phyloP scores from a whole-genome alignment of 345 rosid species.

The Populus simonii region DNA sequence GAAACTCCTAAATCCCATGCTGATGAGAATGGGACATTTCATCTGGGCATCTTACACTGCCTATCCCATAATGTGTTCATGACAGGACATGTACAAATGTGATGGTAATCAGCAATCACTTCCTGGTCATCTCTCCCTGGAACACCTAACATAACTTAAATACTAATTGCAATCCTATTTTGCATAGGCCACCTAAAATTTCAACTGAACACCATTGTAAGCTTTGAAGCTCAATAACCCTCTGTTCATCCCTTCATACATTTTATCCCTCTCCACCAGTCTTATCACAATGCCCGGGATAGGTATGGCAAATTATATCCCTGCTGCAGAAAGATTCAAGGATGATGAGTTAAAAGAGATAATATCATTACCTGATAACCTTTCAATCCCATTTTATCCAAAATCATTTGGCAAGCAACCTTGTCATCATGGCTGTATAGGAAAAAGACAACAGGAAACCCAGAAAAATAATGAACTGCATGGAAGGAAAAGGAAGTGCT shows the following conservation, averaged over 20 bases:
- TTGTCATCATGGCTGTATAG: constrained; percentile 78
- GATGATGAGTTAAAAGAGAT: constrained; percentile 8
- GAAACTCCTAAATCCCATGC: too few relatives aligned
- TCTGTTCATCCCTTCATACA: too few relatives aligned
- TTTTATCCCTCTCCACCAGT: too few relatives aligned
- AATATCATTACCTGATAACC: constrained; percentile 82
- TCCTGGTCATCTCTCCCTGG: not conserved
- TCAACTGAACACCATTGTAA: too few relatives aligned
- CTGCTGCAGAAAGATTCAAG: not conserved
- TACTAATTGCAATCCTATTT: too few relatives aligned
- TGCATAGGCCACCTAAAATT: too few relatives aligned
- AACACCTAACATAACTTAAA: not conserved
- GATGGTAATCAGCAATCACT: not conserved
- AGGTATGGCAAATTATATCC: not conserved
- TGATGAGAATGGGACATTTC: too few relatives aligned
- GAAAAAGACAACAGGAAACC: not conserved
- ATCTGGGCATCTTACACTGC: too few relatives aligned
- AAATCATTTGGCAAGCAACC: constrained; percentile 86
- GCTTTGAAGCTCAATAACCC: not conserved
- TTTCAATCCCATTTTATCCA: constrained; percentile 83
- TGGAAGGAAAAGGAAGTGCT: not conserved
- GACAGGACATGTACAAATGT: not conserved
- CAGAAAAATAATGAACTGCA: constrained; percentile 8
- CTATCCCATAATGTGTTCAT: too few relatives aligned
- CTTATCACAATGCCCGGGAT: not conserved